Evolutionary conservation across 2,329 filamentous ascomycete species (phyloP), one percentile per base, ranked within the genome.

Genomic region (Arthrobotrys entomopaga): DNA sequence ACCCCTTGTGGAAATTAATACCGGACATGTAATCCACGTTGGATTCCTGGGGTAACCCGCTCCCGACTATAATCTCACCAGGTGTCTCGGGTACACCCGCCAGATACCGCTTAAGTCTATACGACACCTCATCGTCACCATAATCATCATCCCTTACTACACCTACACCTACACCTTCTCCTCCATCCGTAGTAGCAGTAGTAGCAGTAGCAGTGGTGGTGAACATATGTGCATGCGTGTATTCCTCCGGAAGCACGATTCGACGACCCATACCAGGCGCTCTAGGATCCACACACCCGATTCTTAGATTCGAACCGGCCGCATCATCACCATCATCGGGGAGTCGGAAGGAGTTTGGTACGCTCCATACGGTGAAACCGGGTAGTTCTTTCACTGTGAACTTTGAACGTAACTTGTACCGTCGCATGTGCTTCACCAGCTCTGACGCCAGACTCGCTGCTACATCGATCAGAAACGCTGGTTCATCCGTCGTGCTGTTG

Each of bases 1-100:
- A 99, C 6, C 95, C 95, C 83, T 99, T 99, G 80, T 88, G 88
- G 83, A 95, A 99, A 82, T 97, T 92, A 77, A 99, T 90, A 24
- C 88, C 95, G 54, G 87, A 86, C 86, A 91, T 91, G 72, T 91
- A 83, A 82, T 99, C 95, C 80, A 98, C 86, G 81, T 97, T 97
- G 80, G 86, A 90, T 82, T 98, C 94, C 81, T 93, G 89, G 0
- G 95, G 94, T 64, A 99, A 84, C 0, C 92, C 89, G 16, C 86
- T 83, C 77, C 90, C 90, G 70, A 85, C 83, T 5, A 87, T 81
- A 19, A 99, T 89, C 83, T 99, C 95, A 15, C 83, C 81, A 80
- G 91, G 91, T 1, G 95, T 94, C 82, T 99, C 95, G 0, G 94
- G 85, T 0, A 99, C 87, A 57, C 95, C 95, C 65, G 87, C 85